Evolutionary conservation across 192 early-diverging fungal genomes (phyloP).

Genomic region (Allomyces javanicus): DNA sequence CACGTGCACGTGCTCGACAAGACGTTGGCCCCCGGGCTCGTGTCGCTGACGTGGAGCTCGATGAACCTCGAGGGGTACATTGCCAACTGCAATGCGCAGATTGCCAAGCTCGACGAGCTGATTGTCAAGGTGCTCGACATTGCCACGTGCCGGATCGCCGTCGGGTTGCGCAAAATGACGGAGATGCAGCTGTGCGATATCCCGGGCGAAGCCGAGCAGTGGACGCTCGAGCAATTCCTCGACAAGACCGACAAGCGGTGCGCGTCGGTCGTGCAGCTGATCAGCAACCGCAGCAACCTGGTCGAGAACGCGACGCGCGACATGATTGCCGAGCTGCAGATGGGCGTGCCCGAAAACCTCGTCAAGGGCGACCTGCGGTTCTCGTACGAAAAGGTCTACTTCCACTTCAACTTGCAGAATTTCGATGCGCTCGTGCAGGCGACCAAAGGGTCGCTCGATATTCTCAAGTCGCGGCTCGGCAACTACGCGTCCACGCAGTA

Average conservation of each 20-base stretch:
- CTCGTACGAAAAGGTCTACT: conserved; percentile 95
- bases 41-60: conserved; percentile 34
- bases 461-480: conserved; percentile 82
- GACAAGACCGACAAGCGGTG: conserved; percentile 54
- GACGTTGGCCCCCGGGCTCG: conserved; percentile 58
- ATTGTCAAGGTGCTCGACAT: conserved; percentile 67
- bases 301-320: conserved; percentile 40
- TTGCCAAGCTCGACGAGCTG: conserved; percentile 71
- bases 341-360: conserved; percentile 46
- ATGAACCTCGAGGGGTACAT: conserved; percentile 41
- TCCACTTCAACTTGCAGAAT: conserved; percentile 64
- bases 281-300: conserved; percentile 59
- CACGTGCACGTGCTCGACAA: conserved; percentile 86
- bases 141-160: conserved; percentile 49
- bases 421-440: conserved; percentile 90
- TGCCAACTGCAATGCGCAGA: conserved; percentile 13
- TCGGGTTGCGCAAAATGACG: conserved; percentile 39
- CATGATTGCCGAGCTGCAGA: conserved; percentile 73
- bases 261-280: conserved; percentile 46
- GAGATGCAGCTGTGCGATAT: conserved; percentile 68
- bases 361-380: conserved; percentile 86
- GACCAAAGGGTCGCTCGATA: conserved; percentile 76
- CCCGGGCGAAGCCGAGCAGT: conserved; percentile 74
- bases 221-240: conserved; percentile 86
- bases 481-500: conserved; percentile 65